Evolutionary conservation across 768 basidiomycete species (phyloP).

Genomic region (Chalciporus sphaerocephalus): DNA sequence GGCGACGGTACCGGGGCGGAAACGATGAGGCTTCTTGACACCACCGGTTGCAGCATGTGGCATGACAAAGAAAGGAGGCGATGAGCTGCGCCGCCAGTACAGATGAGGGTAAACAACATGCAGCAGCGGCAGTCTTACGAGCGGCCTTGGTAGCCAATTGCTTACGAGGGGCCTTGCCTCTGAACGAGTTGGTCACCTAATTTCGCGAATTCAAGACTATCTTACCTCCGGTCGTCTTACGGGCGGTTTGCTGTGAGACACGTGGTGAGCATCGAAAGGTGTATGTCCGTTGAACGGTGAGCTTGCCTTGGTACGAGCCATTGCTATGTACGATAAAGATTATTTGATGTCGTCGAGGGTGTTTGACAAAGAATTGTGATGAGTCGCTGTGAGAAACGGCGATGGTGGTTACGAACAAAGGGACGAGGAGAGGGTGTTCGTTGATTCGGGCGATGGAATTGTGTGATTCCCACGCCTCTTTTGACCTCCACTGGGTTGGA

Average conservation of each 20-base stretch:
- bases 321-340: slow-evolving; percentile 28
- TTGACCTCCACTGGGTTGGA: slow-evolving; percentile 24
- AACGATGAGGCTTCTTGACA: slow-evolving; percentile 99
- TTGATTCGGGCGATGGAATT: slow-evolving; percentile 22
- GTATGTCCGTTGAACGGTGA: not conserved
- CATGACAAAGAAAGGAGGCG: slow-evolving; percentile 7
- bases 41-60: slow-evolving; percentile 78
- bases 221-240: slow-evolving; percentile 97
- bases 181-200: slow-evolving; percentile 22
- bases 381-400: slow-evolving; percentile 17
- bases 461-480: slow-evolving; percentile 29
- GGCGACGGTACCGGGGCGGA: slow-evolving; percentile 96
- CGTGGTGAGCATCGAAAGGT: slow-evolving; percentile 3
- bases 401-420: slow-evolving; percentile 29
- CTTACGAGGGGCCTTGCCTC: slow-evolving; percentile 88
- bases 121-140: slow-evolving; percentile 75
- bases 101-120: slow-evolving; percentile 34
- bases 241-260: slow-evolving; percentile 82
- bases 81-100: not conserved
- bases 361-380: slow-evolving; percentile 3
- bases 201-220: slow-evolving; percentile 19
- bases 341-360: slow-evolving; percentile 6
- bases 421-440: slow-evolving; percentile 14
- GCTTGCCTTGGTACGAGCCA: slow-evolving; percentile 87
- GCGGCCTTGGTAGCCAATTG: slow-evolving; percentile 96